Evolutionary conservation across 2,329 filamentous ascomycete species (phyloP), one percentile per base, ranked within the genome.

Genomic region (Cladosporium sp.): DNA sequence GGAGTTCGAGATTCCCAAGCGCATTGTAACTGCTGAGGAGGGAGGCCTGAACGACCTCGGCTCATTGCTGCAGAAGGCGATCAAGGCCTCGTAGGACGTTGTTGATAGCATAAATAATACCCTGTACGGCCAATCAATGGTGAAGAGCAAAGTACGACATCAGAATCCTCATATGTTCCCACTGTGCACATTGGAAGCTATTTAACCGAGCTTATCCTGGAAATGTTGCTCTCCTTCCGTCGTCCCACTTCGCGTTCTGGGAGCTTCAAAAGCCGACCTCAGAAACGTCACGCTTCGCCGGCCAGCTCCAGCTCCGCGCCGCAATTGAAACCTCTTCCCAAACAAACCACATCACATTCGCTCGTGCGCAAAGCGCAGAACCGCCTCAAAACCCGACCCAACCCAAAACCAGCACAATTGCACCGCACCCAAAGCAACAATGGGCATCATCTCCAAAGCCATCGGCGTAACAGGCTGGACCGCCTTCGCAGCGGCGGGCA

Each of bases 1-100:
- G 46, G 93, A 97, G 69, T 96, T 87, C 70, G 88, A 93, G 70
- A 96, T 98, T 58, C 91, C 92, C 7, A 93, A 93, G 74, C 83
- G 78, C 61, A 86, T 95, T 38, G 86, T 95, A 49, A 76, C 70
- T 7, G 61, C 49, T 18, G 66, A 66, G 11, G 64, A 60, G 14
- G 63, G 61, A 14, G 62, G 58, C 4, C 50, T 65, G 43, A 63
- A 65, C 52, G 54, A 53, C 9, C 43, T 65, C 11, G 65, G 65
- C 6, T 43, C 41, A 13, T 41, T 66, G 34, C 51, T 67, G 28
- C 56, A 66, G 43, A 53, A 18, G 19, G 64, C 64, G 9, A 59
- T 66, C 13, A 52, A 61, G 19, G 53, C 48, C 18, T 41, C 42
- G 43, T 56, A 54, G 49, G 37, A 10, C 37, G 32, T 37, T 13